Conservation (phyloP, 139 green algal genomes). For the Micromonas commoda region DNA sequence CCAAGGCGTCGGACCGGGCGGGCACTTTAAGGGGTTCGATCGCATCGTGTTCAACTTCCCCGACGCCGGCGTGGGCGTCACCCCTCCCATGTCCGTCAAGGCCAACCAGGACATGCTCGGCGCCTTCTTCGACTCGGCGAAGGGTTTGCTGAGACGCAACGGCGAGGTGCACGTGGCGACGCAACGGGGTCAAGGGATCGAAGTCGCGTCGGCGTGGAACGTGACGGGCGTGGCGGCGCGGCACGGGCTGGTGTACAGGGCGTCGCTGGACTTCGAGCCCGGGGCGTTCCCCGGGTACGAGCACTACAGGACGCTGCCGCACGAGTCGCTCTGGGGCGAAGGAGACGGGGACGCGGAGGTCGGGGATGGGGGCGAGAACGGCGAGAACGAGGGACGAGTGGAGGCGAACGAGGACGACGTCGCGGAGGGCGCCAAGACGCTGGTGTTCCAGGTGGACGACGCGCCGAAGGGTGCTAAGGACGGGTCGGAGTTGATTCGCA, state of each 20-base stretch:
- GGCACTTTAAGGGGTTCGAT: slow-evolving; percentile 3
- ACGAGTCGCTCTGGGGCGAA: neutral
- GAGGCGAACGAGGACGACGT: neutral
- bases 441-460: neutral
- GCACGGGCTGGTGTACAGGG: neutral
- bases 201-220: neutral
- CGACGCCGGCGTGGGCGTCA: neutral
- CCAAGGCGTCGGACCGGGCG: neutral
- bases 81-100: neutral
- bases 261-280: slow-evolving; percentile 1
- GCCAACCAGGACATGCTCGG: neutral
- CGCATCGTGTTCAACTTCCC: slow-evolving; percentile 26
- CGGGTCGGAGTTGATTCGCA: neutral
- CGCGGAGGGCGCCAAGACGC: neutral
- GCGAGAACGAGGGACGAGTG: neutral
- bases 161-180: slow-evolving; percentile 20
- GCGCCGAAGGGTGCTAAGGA: neutral
- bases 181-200: too few relatives aligned
- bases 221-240: neutral
- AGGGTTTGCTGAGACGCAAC: neutral
- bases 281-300: slow-evolving; percentile 25
- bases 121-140: neutral
- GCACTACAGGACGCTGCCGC: neutral
- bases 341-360: neutral
- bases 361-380: neutral